Percentiles rank a stretch among this genome's conserved stretches.
phyloP scores from a whole-genome alignment of 2,329 filamentous ascomycete genomes.

The Dactylellina drechsleri region DNA sequence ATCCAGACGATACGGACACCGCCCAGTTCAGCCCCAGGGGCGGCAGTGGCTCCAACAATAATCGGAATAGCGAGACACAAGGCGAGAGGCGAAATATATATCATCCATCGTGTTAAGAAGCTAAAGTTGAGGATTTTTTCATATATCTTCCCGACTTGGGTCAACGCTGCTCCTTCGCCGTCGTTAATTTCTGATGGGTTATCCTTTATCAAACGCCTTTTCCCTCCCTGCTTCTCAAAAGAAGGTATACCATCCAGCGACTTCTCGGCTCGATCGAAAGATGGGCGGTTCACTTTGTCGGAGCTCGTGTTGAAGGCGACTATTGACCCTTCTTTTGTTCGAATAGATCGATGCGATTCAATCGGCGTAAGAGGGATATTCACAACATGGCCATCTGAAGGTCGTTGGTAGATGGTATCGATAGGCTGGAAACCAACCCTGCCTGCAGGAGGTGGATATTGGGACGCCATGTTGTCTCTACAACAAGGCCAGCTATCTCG shows the following conservation, averaged over 20 bases:
- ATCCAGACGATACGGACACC: slow-evolving; percentile 68
- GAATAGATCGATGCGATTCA: slow-evolving; percentile 58
- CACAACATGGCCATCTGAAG: slow-evolving; percentile 57
- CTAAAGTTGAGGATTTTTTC: slow-evolving; percentile 73
- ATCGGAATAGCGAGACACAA: slow-evolving; percentile 72
- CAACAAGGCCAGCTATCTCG: not conserved
- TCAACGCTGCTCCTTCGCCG: slow-evolving; percentile 69
- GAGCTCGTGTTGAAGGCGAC: slow-evolving; percentile 30
- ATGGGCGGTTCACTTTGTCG: slow-evolving; percentile 30
- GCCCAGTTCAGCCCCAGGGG: slow-evolving; percentile 58
- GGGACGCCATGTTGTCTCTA: slow-evolving; percentile 31
- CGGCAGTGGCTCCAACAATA: slow-evolving; percentile 63
- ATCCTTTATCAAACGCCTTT: slow-evolving; percentile 37
- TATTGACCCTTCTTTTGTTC: slow-evolving; percentile 39
- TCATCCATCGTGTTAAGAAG: slow-evolving; percentile 72
- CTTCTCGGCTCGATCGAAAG: slow-evolving; percentile 32
- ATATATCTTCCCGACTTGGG: slow-evolving; percentile 74
- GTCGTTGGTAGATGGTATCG: slow-evolving; percentile 38
- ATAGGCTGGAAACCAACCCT: slow-evolving; percentile 49
- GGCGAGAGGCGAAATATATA: slow-evolving; percentile 74
- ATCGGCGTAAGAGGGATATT: slow-evolving; percentile 70
- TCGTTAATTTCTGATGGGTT: slow-evolving; percentile 55
- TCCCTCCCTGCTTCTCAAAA: slow-evolving; percentile 32
- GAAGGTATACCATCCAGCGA: slow-evolving; percentile 33
- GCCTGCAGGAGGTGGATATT: slow-evolving; percentile 40